These are phyloP conservation scores for Coemansia sp. DNA, from an alignment of 192 early-diverging fungal genomes.

Conservation along the genomic window DNA sequence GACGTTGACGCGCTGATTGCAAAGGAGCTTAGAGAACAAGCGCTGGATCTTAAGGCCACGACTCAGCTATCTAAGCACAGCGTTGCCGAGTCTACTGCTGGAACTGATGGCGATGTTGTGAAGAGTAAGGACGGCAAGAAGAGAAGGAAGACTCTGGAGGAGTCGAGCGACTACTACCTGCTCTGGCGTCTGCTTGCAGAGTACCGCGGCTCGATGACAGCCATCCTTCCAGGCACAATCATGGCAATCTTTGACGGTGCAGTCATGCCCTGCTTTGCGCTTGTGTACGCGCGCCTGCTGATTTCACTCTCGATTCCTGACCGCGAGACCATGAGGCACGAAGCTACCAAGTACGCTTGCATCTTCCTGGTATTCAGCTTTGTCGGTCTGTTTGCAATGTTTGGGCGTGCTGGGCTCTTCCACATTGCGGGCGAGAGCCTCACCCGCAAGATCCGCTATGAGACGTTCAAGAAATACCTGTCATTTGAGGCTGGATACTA, in stretches of 20 bases:
- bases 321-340: slow-evolving; percentile 18
- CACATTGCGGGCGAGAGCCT: slow-evolving; percentile 62
- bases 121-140: too few relatives aligned
- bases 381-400: slow-evolving; percentile 54
- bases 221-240: slow-evolving; percentile 24
- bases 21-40: slow-evolving; percentile 43
- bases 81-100: slow-evolving; percentile 11
- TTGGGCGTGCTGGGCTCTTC: slow-evolving; percentile 56
- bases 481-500: slow-evolving; percentile 73
- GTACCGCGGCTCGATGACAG: slow-evolving; percentile 31
- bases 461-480: slow-evolving; percentile 63
- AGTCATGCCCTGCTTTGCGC: slow-evolving; percentile 76
- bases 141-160: slow-evolving; percentile 14
- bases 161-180: slow-evolving; percentile 29
- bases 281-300: slow-evolving; percentile 56
- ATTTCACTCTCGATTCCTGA: slow-evolving; percentile 22
- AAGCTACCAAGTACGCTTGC: slow-evolving; percentile 34
- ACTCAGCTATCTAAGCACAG: slow-evolving; percentile 2
- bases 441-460: slow-evolving; percentile 59
- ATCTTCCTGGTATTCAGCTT: slow-evolving; percentile 52
- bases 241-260: slow-evolving; percentile 58
- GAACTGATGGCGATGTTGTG: neutral
- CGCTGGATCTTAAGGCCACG: slow-evolving; percentile 35
- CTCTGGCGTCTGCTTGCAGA: slow-evolving; percentile 17
- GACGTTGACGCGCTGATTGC: slow-evolving; percentile 38